phyloP scores from a whole-genome alignment of 1,284 basidiomycete genomes.

The Ceratobasidium sp. region DNA sequence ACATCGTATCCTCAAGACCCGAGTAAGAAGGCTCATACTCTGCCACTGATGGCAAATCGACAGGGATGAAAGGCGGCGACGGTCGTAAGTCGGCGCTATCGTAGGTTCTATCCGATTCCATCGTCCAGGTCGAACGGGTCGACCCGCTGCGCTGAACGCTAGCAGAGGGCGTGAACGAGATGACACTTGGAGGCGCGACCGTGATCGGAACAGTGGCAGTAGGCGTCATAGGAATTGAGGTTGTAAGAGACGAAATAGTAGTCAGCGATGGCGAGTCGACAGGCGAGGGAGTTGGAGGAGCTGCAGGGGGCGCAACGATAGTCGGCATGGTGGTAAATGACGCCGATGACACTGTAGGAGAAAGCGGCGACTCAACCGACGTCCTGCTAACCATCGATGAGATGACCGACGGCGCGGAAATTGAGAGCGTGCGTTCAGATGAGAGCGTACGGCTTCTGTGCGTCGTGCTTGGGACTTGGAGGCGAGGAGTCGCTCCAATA shows the following conservation, averaged over 20 bases:
- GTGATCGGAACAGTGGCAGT: too few species aligned
- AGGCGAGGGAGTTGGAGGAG: slow-evolving; percentile 48
- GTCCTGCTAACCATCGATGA: slow-evolving; percentile 32
- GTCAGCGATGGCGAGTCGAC: slow-evolving; percentile 27
- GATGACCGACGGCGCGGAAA: slow-evolving; percentile 13
- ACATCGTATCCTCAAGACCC: slow-evolving; percentile 30
- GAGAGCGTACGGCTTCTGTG: slow-evolving; percentile 28
- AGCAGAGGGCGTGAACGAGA: background rate
- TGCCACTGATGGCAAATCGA: slow-evolving; percentile 26
- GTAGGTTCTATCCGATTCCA: slow-evolving; percentile 67
- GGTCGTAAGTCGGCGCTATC: slow-evolving; percentile 77
- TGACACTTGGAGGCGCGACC: too few species aligned
- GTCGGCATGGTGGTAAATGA: slow-evolving; percentile 45
- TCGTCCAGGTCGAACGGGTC: slow-evolving; percentile 57
- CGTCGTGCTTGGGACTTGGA: slow-evolving; percentile 23
- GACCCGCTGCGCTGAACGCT: slow-evolving; percentile 13
- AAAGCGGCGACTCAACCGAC: slow-evolving; percentile 30
- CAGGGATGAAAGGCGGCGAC: slow-evolving; percentile 66
- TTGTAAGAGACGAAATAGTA: background rate
- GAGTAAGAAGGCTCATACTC: slow-evolving; percentile 44
- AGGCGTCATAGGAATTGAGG: background rate
- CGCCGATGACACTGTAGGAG: slow-evolving; percentile 31
- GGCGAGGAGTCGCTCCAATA: background rate
- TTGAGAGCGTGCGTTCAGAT: slow-evolving; percentile 18
- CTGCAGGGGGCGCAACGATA: slow-evolving; percentile 45